Conservation (phyloP, 345 rosid genomes). For the Citrus reticulata region DNA sequence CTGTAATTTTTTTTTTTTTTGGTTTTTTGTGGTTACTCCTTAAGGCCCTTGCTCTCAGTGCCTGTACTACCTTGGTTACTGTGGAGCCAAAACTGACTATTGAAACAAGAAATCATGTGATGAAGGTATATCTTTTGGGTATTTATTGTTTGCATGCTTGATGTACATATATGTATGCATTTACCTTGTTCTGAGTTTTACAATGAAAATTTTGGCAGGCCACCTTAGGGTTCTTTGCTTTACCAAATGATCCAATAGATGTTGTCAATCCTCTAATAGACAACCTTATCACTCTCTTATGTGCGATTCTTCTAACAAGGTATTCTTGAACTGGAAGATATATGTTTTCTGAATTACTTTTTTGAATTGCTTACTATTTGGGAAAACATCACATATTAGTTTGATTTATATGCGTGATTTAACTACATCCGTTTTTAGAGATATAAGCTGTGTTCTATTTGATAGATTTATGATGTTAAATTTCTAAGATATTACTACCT, state of each 20-base stretch:
- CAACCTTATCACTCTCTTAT: conserved; percentile 87
- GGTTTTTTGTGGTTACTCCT: conserved; percentile 23
- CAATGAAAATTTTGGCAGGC: conserved; percentile 55
- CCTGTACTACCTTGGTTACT: conserved; percentile 93
- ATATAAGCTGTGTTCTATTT: background rate
- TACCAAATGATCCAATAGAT: conserved; percentile 83
- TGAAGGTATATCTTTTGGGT: conserved; percentile 57
- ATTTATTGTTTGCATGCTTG: background rate
- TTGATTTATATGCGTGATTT: background rate
- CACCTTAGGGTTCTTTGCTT: conserved; percentile 89
- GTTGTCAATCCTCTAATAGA: conserved; percentile 84
- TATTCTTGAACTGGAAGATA: conserved; percentile 26
- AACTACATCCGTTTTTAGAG: background rate
- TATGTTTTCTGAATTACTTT: background rate
- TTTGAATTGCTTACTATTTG: background rate
- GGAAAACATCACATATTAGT: background rate
- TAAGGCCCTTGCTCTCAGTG: conserved; percentile 91
- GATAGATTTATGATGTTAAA: background rate
- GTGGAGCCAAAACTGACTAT: conserved; percentile 95
- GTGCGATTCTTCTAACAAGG: conserved; percentile 98
- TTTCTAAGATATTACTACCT: background rate
- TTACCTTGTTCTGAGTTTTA: background rate
- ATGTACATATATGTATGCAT: background rate
- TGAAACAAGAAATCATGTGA: conserved; percentile 85
- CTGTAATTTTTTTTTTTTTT: background rate